These are phyloP conservation scores for Saccharomyces mikatae DNA, from an alignment of 805 yeast species.

Conservation along the genomic window DNA sequence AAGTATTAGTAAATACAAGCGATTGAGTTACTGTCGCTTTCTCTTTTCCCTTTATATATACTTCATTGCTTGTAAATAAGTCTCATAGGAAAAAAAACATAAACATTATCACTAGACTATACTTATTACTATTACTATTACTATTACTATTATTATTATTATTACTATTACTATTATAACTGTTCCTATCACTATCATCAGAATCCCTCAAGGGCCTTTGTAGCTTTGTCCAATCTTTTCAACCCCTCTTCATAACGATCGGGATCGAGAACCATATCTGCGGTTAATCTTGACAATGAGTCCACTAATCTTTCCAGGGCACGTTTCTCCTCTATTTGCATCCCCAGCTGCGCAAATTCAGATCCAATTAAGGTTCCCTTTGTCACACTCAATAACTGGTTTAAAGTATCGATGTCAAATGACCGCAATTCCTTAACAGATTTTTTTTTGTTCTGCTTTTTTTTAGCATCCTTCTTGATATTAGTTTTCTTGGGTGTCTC, in stretches of 20 bases:
- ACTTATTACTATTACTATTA: background rate
- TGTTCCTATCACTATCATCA: conserved; percentile 4
- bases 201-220: conserved; percentile 81
- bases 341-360: conserved; percentile 65
- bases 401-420: conserved; percentile 29
- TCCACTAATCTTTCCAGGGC: conserved; percentile 81
- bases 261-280: conserved; percentile 84
- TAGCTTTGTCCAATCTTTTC: conserved; percentile 69
- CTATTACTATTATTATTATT: conserved; percentile 3
- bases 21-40: background rate
- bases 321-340: conserved; percentile 69
- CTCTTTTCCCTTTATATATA: background rate
- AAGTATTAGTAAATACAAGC: conserved; percentile 12
- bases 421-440: conserved; percentile 9
- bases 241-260: conserved; percentile 74
- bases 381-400: conserved; percentile 33
- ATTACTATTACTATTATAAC: background rate
- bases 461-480: background rate
- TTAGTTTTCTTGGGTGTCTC: background rate
- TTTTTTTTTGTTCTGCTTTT: conserved; percentile 1
- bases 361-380: conserved; percentile 38
- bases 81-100: background rate
- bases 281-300: conserved; percentile 74
- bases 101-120: background rate
- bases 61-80: background rate